Evolutionary conservation across 2,329 filamentous ascomycete genomes (phyloP), one percentile per base, ranked within the genome.

Genomic region (Huntiella abstrusa): DNA sequence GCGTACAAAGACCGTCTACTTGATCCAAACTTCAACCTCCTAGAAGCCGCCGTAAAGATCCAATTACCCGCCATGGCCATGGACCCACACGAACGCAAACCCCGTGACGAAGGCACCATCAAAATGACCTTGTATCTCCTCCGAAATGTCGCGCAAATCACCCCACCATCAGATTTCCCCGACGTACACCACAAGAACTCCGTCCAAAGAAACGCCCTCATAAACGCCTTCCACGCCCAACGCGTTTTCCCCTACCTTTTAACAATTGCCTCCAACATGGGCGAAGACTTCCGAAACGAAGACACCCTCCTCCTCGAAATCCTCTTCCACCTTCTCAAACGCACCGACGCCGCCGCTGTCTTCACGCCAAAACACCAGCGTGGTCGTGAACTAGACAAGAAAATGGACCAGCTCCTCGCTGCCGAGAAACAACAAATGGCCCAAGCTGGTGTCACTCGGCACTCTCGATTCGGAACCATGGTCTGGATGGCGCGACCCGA

Each of bases 401-500:
- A 94, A 56, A 69, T 96, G 7, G 73, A 77, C 16, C 68, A 68
- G 12, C 63, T 94, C 56, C 75, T 95, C 60, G 75, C 73, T 46
- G 85, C 91, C 56, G 91, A 98, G 61, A 77, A 78, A 2, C 74
- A 78, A n/a, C 83, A 93, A 76, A 69, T 84, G 46, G 76, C 80
- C 54, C 73, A 77, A 54, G 78, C 78, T 56, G 83, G 82, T 2
- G 83, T 87, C 0, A 87, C 85, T 3, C 70, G 91, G 41, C 91
- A 98, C 60, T 93, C 87, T 54, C 75, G 91, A 33, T 98, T 96
- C 56, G 91, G 91, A 2, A 93, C 87, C 8, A 96, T 96, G 83
- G 77, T 95, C 33, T 96, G 88, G 87, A 76, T 98, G 34, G 85
- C 93, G 63, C 71, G 87, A 47, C 82, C 86, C 42, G 81, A 87